phyloP scores from a whole-genome alignment of 371 early-diverging fungal genomes.

The Dichotomocladium elegans region DNA sequence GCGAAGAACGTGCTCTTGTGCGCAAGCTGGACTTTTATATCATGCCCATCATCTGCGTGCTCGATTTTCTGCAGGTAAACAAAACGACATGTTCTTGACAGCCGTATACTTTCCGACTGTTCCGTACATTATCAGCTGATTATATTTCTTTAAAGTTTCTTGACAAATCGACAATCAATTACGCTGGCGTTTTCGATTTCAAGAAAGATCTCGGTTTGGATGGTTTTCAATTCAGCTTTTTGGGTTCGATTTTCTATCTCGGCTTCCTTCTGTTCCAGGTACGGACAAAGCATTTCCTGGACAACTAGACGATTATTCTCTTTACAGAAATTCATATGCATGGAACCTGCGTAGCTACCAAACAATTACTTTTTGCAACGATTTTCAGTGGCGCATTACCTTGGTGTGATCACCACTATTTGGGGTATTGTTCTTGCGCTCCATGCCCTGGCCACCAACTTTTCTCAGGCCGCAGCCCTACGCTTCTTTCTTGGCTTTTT shows the following conservation, averaged over 20 bases:
- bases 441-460: constrained; percentile 19
- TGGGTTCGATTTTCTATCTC: constrained; percentile 37
- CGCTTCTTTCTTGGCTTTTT: constrained; percentile 31
- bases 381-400: constrained; percentile 26
- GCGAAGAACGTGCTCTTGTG: constrained; percentile 26
- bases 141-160: constrained; percentile 21
- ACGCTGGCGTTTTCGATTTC: constrained; percentile 27
- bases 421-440: constrained; percentile 34
- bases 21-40: constrained; percentile 32
- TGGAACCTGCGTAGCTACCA: constrained; percentile 36
- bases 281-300: background rate
- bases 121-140: background rate
- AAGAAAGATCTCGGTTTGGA: constrained; percentile 22
- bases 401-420: constrained; percentile 27
- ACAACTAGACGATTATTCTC: background rate
- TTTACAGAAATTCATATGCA: background rate
- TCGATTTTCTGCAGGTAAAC: constrained; percentile 37
- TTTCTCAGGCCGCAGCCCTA: constrained; percentile 34
- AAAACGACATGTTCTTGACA: background rate
- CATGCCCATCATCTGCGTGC: constrained; percentile 33
- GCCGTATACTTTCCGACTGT: background rate
- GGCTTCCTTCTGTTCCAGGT: constrained; percentile 40
- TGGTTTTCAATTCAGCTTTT: constrained; percentile 26
- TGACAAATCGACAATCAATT: constrained; percentile 41
- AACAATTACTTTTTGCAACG: constrained; percentile 40